A percentile compares a stretch with the other conserved stretches of the same genome.
Evolutionary conservation across 164 flowering plant species (phyloP).

Genomic region (Vitis labrusca): DNA sequence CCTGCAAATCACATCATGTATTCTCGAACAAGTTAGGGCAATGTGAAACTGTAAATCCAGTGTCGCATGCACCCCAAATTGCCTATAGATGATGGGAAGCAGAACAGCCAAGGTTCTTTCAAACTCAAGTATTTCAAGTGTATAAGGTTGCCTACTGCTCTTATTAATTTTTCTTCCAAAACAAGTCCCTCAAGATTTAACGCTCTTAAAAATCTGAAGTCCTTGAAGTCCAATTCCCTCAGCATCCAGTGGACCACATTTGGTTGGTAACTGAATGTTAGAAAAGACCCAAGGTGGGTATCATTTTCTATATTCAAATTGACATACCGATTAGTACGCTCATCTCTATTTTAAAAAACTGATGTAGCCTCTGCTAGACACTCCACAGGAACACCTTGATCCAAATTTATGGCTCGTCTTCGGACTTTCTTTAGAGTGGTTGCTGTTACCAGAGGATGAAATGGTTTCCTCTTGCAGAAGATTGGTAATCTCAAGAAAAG

Average conservation of each 20-base stretch:
- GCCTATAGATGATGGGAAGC: slow-evolving; percentile 21
- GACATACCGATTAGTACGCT: no score
- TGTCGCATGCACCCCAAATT: slow-evolving; percentile 19
- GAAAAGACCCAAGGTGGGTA: no score
- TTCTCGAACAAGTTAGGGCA: background rate
- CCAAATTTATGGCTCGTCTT: slow-evolving; percentile 11
- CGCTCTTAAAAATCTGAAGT: slow-evolving; percentile 14
- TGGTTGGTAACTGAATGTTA: no score
- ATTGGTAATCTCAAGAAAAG: slow-evolving; percentile 7
- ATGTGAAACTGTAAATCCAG: slow-evolving; percentile 5
- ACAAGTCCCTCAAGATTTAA: slow-evolving; percentile 7
- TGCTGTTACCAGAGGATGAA: background rate
- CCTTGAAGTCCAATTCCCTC: background rate
- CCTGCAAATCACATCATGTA: slow-evolving; percentile 18
- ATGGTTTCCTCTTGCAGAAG: no score
- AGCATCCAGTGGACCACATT: no score
- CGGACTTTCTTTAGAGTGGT: background rate
- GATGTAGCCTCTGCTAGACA: no score
- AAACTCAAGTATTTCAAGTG: slow-evolving; percentile 29
- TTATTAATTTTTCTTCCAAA: background rate
- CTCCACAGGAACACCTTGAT: background rate
- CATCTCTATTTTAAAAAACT: no score
- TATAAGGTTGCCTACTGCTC: slow-evolving; percentile 17
- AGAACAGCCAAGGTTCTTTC: no score
- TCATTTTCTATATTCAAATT: no score